Evolutionary conservation across 345 rosid genomes (phyloP).

Genomic region (Lumnitzera littorea): DNA sequence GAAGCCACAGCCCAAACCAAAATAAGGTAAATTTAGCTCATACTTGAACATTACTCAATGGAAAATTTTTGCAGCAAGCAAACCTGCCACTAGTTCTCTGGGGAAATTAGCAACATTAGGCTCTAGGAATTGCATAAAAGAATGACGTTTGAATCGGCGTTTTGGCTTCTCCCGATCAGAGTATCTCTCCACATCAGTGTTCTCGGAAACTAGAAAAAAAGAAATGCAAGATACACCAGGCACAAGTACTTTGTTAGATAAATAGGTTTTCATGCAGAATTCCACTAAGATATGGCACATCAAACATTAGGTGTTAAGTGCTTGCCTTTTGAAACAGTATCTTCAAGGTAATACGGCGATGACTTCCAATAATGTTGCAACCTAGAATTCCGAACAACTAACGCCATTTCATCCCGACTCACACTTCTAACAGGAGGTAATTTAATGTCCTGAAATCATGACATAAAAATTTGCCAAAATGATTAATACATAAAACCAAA

Average conservation of each 20-base stretch:
- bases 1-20: not conserved
- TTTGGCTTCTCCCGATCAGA: constrained; percentile 38
- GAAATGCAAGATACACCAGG: not conserved
- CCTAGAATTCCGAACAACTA: constrained; percentile 26
- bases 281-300: not conserved
- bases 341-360: constrained; percentile 49
- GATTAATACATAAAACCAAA: not conserved
- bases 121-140: constrained; percentile 33
- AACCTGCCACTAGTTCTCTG: constrained; percentile 44
- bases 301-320: not conserved
- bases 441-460: constrained; percentile 34
- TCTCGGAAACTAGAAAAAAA: constrained; percentile 21
- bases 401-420: constrained; percentile 25
- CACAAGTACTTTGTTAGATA: not conserved
- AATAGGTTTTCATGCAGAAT: not conserved
- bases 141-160: constrained; percentile 20
- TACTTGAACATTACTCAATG: not conserved
- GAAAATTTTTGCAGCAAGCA: not conserved
- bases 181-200: constrained; percentile 41
- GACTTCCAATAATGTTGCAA: constrained; percentile 37
- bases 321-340: constrained; percentile 27
- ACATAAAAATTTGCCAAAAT: not conserved
- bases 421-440: constrained; percentile 27
- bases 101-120: constrained; percentile 38
- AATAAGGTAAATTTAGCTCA: constrained; percentile 2